Percentiles rank a stretch among this genome's conserved stretches.
phyloP scores from a whole-genome alignment of 164 flowering plant species.

The Magnolia kwangsiensis region DNA sequence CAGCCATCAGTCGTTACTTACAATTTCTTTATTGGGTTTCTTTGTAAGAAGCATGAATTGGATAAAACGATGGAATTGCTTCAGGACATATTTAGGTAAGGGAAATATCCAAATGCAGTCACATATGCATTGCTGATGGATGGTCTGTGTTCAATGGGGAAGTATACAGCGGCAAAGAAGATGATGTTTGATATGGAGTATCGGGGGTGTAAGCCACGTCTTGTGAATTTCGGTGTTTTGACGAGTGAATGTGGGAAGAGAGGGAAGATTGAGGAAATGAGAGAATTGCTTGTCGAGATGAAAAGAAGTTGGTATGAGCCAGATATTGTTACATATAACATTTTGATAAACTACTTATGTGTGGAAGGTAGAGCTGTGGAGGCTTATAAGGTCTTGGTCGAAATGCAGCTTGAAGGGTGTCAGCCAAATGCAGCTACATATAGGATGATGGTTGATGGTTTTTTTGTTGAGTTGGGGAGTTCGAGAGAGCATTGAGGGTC shows the following conservation, averaged over 20 bases:
- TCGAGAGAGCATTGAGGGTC: conserved; percentile 55
- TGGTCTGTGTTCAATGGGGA: conserved; percentile 57
- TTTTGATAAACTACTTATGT: conserved; percentile 61
- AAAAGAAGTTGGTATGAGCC: conserved; percentile 63
- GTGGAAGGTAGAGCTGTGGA: conserved; percentile 50
- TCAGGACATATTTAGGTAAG: conserved; percentile 54
- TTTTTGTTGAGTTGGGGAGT: conserved; percentile 55
- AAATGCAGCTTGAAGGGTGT: conserved; percentile 76
- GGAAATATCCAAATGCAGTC: conserved; percentile 52
- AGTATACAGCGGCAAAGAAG: conserved; percentile 62
- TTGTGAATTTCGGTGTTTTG: conserved; percentile 71
- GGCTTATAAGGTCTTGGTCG: conserved; percentile 65
- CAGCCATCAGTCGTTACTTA: conserved; percentile 66
- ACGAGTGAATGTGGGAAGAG: conserved; percentile 69
- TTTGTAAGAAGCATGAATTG: conserved; percentile 50
- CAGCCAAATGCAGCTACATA: conserved; percentile 73
- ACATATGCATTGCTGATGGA: conserved; percentile 81
- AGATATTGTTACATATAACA: conserved; percentile 71
- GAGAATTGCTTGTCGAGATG: conserved; percentile 62
- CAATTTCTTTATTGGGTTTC: conserved; percentile 63
- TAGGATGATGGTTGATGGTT: conserved; percentile 83
- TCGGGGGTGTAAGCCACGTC: conserved; percentile 57
- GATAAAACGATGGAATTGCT: conserved; percentile 46
- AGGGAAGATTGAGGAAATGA: conserved; percentile 72
- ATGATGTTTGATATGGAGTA: conserved; percentile 98